These are phyloP conservation scores for Trypanosoma boissoni DNA, from an alignment of 208 protist species.

Conservation along the genomic window DNA sequence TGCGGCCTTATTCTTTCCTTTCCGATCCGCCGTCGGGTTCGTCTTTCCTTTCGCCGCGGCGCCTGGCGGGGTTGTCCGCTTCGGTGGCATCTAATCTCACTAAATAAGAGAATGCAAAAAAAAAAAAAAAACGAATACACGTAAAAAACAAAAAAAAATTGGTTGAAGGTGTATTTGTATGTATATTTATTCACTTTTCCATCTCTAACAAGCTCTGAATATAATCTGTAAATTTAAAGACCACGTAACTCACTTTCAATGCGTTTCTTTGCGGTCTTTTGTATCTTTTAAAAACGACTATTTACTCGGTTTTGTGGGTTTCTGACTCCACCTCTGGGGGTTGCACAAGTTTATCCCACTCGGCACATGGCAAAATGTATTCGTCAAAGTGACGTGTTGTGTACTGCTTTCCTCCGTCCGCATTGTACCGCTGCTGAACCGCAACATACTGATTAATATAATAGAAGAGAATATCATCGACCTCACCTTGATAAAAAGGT, in stretches of 20 bases:
- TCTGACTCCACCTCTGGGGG: constrained; percentile 3
- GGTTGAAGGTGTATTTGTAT: neutral
- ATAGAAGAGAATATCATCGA: constrained; percentile 95
- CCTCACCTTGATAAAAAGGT: constrained; percentile 78
- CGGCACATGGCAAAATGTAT: constrained; percentile 68
- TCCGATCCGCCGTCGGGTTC: constrained; percentile 3
- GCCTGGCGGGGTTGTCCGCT: constrained; percentile 14
- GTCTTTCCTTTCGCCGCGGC: constrained; percentile 9
- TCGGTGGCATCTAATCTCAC: constrained; percentile 24
- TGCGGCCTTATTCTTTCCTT: constrained; percentile 17
- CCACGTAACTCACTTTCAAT: neutral
- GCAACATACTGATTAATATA: constrained; percentile 93
- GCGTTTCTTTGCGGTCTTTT: neutral
- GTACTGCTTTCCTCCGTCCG: constrained; percentile 45
- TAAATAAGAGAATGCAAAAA: constrained; percentile 6
- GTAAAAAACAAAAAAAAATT: constrained; percentile 17
- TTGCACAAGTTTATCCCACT: constrained; percentile 70
- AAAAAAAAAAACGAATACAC: neutral
- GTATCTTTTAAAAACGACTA: neutral
- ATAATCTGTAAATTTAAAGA: too few relatives aligned
- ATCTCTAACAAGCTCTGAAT: too few relatives aligned
- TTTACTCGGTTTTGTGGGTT: neutral
- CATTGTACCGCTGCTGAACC: constrained; percentile 85
- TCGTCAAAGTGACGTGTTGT: constrained; percentile 83
- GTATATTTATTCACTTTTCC: constrained; percentile 1